Evolutionary conservation across 164 flowering plant species (phyloP).

Genomic region (Houttuynia cordata): DNA sequence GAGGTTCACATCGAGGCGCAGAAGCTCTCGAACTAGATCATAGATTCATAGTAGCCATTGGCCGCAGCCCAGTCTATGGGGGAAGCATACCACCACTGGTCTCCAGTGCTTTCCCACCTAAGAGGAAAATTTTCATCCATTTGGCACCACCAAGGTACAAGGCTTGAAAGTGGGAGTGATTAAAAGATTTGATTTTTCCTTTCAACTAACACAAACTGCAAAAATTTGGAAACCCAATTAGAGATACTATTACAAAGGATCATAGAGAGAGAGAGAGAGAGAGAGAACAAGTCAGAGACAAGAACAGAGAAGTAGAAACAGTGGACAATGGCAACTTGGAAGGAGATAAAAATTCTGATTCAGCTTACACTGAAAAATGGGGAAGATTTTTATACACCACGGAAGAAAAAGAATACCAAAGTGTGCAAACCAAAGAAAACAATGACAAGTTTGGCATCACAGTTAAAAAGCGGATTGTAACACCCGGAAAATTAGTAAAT

Average conservation of each 20-base stretch:
- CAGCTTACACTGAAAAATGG: no score
- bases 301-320: no score
- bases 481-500: no score
- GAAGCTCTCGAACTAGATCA: conserved; percentile 66
- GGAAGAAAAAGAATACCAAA: no score
- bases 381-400: neutral
- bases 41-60: conserved; percentile 76
- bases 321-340: no score
- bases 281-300: no score
- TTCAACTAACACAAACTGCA: neutral
- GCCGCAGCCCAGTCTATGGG: conserved; percentile 93
- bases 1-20: conserved; percentile 68
- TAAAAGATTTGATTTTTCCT: neutral
- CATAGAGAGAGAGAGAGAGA: no score
- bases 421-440: no score
- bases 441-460: no score
- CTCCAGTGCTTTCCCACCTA: conserved; percentile 92
- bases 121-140: conserved; percentile 68
- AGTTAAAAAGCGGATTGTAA: no score
- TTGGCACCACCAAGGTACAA: neutral
- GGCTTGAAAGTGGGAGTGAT: no score
- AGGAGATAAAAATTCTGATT: no score
- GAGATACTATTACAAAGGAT: neutral
- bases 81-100: conserved; percentile 96
- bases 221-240: neutral